Base-by-base conservation (phyloP, 2,329 filamentous ascomycete genomes). In the Botrytis fabae region DNA sequence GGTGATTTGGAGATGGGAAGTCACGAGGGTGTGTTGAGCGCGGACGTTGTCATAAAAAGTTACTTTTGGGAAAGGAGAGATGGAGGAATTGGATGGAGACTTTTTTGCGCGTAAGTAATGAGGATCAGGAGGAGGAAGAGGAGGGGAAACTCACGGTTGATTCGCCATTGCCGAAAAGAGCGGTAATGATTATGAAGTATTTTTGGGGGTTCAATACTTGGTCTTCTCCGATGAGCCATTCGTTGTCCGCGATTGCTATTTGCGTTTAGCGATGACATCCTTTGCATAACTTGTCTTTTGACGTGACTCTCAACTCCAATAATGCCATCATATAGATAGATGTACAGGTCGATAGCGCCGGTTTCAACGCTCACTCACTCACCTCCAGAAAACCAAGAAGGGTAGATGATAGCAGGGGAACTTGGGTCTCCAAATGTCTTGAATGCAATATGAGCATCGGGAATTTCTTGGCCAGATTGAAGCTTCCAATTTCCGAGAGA, bases 331-430 rank as follows among this genome's bases (percentile, higher is more conserved):
- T 22, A 25, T n/a, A 22, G 20, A 35, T n/a, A 22, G 20, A 25
- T 16, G 35, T 22, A 42, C 28, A 12, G 8, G 25, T 46, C 48
- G 1, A 18, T 61, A 22, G 35, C 14, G 0, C 22, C 14, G 20
- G 14, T 18, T 38, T 20, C 25, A n/a, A 35, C 54, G 35, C 35
- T 38, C 35, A 81, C 85, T 69, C 80, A 81, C 85, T 69, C 80
- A 88, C 86, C 76, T 74, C 90, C 90, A 25, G 89, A 90, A 80
- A 90, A 95, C 92, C 92, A 95, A 2, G 90, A 90, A 2, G 92
- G 93, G 78, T 95, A 95, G 74, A 95, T 87, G 73, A 95, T 88
- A 3, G 89, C 89, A 12, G 92, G 92, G 9, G 83, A 84, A 0
- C 83, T 85, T 0, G 87, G 80, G 72, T 90, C 84, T 32, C 93